These are phyloP conservation scores for Arthonia radiata DNA, from an alignment of 495 filamentous ascomycete genomes.

Conservation along the genomic window DNA sequence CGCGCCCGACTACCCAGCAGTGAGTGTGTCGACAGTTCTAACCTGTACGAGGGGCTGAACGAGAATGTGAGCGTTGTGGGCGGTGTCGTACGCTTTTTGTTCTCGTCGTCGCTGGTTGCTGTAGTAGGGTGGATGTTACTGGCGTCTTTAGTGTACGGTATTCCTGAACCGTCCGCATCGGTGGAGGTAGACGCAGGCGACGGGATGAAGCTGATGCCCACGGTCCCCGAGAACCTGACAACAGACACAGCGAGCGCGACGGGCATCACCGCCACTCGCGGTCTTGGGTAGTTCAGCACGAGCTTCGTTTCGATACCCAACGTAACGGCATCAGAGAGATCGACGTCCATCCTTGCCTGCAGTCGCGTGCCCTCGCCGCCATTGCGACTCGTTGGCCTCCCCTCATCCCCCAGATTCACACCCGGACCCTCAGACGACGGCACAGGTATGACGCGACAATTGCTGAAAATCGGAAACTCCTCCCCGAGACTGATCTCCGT, in stretches of 20 bases:
- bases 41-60: slow-evolving; percentile 83
- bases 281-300: slow-evolving; percentile 78
- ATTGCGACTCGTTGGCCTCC: slow-evolving; percentile 16
- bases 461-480: slow-evolving; percentile 96
- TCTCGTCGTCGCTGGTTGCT: slow-evolving; percentile 4
- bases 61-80: slow-evolving; percentile 71
- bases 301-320: slow-evolving; percentile 84
- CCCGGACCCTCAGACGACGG: slow-evolving; percentile 1
- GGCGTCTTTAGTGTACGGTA: slow-evolving; percentile 3
- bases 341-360: slow-evolving; percentile 93
- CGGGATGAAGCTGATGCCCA: slow-evolving; percentile 80
- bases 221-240: slow-evolving; percentile 77
- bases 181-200: slow-evolving; percentile 13
- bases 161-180: slow-evolving; percentile 1
- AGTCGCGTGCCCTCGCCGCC: slow-evolving; percentile 32
- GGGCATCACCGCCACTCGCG: slow-evolving; percentile 68
- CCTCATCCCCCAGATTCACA: slow-evolving; percentile 2
- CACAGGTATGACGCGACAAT: slow-evolving; percentile 74
- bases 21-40: slow-evolving; percentile 75
- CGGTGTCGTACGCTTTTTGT: slow-evolving; percentile 18
- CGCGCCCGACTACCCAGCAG: slow-evolving; percentile 76
- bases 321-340: slow-evolving; percentile 84
- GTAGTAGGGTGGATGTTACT: slow-evolving; percentile 6
- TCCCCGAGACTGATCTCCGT: slow-evolving; percentile 85
- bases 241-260: slow-evolving; percentile 79